Base-by-base conservation (phyloP, 2,329 filamentous ascomycete genomes). In the Beauveria australis region DNA sequence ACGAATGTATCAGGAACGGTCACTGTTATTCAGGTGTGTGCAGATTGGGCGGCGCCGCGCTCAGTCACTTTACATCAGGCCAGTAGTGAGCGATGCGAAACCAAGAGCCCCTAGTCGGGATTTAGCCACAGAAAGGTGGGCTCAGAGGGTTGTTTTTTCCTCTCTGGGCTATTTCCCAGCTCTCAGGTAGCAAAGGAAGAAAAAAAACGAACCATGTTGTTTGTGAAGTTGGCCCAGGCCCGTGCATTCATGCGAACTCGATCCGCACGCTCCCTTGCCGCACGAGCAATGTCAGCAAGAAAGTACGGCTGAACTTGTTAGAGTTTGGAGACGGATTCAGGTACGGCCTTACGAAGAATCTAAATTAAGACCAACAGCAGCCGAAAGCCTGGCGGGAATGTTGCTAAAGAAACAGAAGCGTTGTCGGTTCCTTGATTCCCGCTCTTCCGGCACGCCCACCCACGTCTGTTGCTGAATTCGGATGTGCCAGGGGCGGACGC, bases 1-100 rank as follows among this genome's bases (percentile, higher is more conserved):
- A 47, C 46, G 46, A 49, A 18, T 47, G 55, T 58, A 47, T 58
- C 55, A 51, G 54, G 54, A 55, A 56, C 53, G 43, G 53, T 56
- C 43, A 28, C 41, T 5, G 22, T 48, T 40, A 1, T 37, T 46
- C 26, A 55, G 40, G 53, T 30, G 33, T 14, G 12, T 19, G 33
- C 14, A 16, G 12, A 26, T 5, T 12, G 24, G 52, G 52, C 18
- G 33, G 28, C 30, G 18, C 16, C 10, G 53, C 54, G 54, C 54
- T 57, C 54, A 49, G 54, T 47, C 54, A 57, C 44, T 57, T 54
- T 28, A 7, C 7, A 19, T 18, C n/a, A 41, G 33, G 33, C 10
- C 5, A 10, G 33, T 43, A 51, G 24, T 24, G 30, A 33, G 30
- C 5, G 30, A 22, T 43, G 24, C 46, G 55, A 58, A 58, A 58